These are phyloP conservation scores for Lactifluus echinatus DNA, from an alignment of 768 basidiomycete genomes.

Conservation along the genomic window DNA sequence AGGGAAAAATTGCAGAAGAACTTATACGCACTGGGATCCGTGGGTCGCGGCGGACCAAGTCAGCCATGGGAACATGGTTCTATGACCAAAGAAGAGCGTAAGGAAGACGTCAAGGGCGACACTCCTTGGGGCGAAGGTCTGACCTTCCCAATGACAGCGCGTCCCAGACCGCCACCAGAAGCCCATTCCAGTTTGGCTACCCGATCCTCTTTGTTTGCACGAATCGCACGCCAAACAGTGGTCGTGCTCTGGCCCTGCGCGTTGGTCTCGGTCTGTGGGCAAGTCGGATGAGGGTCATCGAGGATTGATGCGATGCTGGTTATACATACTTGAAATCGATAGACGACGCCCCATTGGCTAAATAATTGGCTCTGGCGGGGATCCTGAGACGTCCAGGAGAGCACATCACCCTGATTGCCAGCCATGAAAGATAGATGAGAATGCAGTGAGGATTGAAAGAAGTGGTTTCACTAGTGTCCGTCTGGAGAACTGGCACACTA, in stretches of 20 bases:
- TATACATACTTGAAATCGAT: constrained; percentile 64
- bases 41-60: constrained; percentile 67
- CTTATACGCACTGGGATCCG: constrained; percentile 44
- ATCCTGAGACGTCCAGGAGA: constrained; percentile 84
- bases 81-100: constrained; percentile 27
- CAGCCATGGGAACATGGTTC: constrained; percentile 74
- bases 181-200: constrained; percentile 87
- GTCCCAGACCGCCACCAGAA: constrained; percentile 72
- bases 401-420: constrained; percentile 43
- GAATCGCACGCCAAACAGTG: constrained; percentile 72
- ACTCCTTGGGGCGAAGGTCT: constrained; percentile 22
- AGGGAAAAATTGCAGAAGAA: constrained; percentile 11
- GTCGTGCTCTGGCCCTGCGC: constrained; percentile 63
- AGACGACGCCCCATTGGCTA: constrained; percentile 71
- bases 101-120: constrained; percentile 21
- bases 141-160: constrained; percentile 81
- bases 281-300: constrained; percentile 24
- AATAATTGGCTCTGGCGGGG: constrained; percentile 78
- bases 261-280: constrained; percentile 51
- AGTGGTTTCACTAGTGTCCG: constrained; percentile 17
- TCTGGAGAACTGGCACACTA: constrained; percentile 22
- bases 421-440: constrained; percentile 35
- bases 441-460: constrained; percentile 21
- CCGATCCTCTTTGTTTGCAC: constrained; percentile 79
- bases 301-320: constrained; percentile 19